A percentile compares a stretch with the other conserved stretches of the same genome.
Evolutionary conservation across 163 green algal species (phyloP).

Genomic region (Coccomyxa subellipsoidea): DNA sequence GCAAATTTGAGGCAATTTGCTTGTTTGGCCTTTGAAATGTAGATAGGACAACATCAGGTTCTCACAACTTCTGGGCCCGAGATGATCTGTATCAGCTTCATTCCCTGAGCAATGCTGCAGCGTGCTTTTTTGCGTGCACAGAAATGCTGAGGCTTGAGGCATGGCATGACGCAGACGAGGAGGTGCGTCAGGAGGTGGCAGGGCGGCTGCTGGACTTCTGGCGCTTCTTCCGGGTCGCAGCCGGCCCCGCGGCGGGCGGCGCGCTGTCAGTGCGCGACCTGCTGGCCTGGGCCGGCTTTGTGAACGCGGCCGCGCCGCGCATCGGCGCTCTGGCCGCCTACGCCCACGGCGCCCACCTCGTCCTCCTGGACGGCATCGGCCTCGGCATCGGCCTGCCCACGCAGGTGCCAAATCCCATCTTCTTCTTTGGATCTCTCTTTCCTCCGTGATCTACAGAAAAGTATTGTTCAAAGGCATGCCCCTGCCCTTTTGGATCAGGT

Average conservation of each 20-base stretch:
- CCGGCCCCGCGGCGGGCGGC: constrained; percentile 33
- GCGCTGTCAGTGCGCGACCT: constrained; percentile 89
- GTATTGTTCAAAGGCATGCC: too few relatives aligned
- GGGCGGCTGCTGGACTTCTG: constrained; percentile 83
- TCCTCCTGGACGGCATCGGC: constrained; percentile 93
- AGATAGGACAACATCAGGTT: too few relatives aligned
- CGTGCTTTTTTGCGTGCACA: background rate
- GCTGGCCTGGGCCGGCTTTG: constrained; percentile 83
- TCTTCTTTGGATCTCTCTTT: too few relatives aligned
- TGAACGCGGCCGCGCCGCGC: constrained; percentile 51
- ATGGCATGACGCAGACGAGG: constrained; percentile 10
- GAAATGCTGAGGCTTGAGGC: background rate
- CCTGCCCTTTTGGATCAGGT: too few relatives aligned
- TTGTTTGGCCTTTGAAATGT: too few relatives aligned
- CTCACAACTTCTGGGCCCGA: too few relatives aligned
- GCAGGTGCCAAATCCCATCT: constrained; percentile 23
- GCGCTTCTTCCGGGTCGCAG: constrained; percentile 55
- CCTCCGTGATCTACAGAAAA: too few relatives aligned
- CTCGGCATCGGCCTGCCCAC: constrained; percentile 65
- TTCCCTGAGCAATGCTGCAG: background rate
- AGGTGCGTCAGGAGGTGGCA: constrained; percentile 20
- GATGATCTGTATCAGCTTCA: background rate
- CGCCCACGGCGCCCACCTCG: constrained; percentile 85
- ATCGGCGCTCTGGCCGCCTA: constrained; percentile 69
- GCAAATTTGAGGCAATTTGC: too few relatives aligned